Conservation (phyloP, 108 stramenopile species). For the Nitzschia putrida region DNA sequence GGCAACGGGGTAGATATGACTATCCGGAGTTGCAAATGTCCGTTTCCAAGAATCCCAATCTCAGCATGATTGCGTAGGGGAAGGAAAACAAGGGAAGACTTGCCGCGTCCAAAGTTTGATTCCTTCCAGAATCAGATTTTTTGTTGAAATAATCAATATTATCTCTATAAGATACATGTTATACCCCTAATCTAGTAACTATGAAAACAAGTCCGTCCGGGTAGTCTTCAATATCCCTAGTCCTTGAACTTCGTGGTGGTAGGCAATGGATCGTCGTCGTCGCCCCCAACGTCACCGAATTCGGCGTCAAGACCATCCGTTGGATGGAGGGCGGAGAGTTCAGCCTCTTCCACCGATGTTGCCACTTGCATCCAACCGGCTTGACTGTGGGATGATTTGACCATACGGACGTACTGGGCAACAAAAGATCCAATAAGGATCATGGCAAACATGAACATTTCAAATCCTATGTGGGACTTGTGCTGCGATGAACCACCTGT, state of each 20-base stretch:
- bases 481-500: neutral
- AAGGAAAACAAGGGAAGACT: too few species aligned
- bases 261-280: slow-evolving; percentile 11
- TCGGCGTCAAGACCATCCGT: slow-evolving; percentile 8
- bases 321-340: neutral
- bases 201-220: neutral
- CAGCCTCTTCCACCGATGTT: neutral
- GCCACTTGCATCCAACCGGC: neutral
- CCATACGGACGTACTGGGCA: slow-evolving; percentile 9
- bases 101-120: too few species aligned
- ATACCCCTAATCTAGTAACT: too few species aligned
- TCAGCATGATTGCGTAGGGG: neutral
- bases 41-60: neutral
- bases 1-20: neutral
- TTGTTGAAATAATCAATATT: too few species aligned
- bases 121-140: too few species aligned
- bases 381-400: neutral
- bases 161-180: too few species aligned
- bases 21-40: neutral
- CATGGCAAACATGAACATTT: neutral
- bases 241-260: neutral
- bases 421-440: slow-evolving; percentile 3
- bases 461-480: neutral
- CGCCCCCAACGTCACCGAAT: slow-evolving; percentile 12
- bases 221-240: neutral